Percentiles rank a stretch among this genome's conserved stretches.
phyloP scores from a whole-genome alignment of 345 rosid species.

The Turritis glabra region DNA sequence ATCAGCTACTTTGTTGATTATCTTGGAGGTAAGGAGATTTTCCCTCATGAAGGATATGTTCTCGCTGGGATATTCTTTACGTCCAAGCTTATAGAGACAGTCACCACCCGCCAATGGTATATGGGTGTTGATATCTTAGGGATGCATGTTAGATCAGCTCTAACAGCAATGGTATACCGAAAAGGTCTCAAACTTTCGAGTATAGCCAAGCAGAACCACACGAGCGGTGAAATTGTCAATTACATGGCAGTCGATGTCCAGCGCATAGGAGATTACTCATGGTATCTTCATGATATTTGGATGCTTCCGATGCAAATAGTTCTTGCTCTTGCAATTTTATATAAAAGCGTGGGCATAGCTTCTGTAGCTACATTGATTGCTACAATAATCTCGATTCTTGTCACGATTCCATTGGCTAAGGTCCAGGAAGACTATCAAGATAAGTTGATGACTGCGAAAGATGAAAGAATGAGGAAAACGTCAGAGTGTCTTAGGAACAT shows the following conservation, averaged over 20 bases:
- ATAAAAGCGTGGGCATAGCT: constrained; percentile 96
- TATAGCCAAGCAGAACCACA: constrained; percentile 88
- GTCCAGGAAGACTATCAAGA: constrained; percentile 96
- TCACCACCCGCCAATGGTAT: constrained; percentile 98
- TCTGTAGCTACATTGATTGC: constrained; percentile 86
- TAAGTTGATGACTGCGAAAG: constrained; percentile 94
- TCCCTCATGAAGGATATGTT: constrained; percentile 91
- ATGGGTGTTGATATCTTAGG: constrained; percentile 99
- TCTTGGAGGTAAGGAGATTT: constrained; percentile 81
- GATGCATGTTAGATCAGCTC: constrained; percentile 98
- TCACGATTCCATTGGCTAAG: constrained; percentile 85
- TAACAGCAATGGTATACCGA: constrained; percentile 92
- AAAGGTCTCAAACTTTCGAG: constrained; percentile 94
- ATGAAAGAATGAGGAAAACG: constrained; percentile 99
- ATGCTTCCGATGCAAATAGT: constrained; percentile 98
- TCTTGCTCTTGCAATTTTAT: constrained; percentile 93
- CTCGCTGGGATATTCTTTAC: constrained; percentile 92
- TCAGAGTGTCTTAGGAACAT: constrained; percentile 97
- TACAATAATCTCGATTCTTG: constrained; percentile 79
- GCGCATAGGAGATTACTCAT: constrained; percentile 92
- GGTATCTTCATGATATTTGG: constrained; percentile 99
- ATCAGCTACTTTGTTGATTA: constrained; percentile 96
- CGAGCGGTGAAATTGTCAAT: constrained; percentile 94
- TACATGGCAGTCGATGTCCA: constrained; percentile 99
- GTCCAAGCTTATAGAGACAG: constrained; percentile 92